Base-by-base conservation (phyloP, 192 early-diverging fungal genomes). In the Coemansia sp. region DNA sequence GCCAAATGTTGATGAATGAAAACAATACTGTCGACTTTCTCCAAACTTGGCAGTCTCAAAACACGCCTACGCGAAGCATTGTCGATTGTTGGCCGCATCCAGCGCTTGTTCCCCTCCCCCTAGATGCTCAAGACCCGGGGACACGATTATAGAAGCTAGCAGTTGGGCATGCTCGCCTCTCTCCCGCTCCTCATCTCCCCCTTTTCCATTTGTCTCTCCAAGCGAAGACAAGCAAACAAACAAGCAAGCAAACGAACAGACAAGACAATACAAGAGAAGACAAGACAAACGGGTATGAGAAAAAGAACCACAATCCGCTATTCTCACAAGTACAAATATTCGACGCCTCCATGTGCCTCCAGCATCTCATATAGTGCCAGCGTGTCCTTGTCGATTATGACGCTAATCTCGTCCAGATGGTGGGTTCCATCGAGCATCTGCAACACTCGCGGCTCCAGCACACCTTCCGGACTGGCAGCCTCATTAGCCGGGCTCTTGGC, bases 331-430 rank as follows among this genome's bases (percentile, higher is more conserved):
- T 69, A 69, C 9, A 81, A 51, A 41, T 81, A 81, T 14, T 76
- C 74, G 42, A 81, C 63, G 61, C 51, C 51, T 20, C 74, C 79
- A 45, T 76, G 65, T 4, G 17, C 40, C 7, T 70, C 68, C 40
- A 81, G 58, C 48, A 61, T 49, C 48, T 57, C 61, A 9, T 51
- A 49, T 43, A 81, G 65, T 2, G 68, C 59, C 51, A 48, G 58
- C 1, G 61, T 51, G 42, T 81, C 79, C 37, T 61, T 73, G 45
- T 73, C 65, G 5, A 39, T 19, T 13, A 42, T 25, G 8, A 81
- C 59, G 57, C 79, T 67, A 63, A 83, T 83, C 45, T 83, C 81
- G 66, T 83, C 81, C 25, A 83, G 48, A 38, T 77, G 72, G 51
- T 83, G 81, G 1, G 65, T 75, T 4, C 81, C 81, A 19, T 83